Percentiles rank a stretch among this genome's conserved stretches.
phyloP scores from a whole-genome alignment of 2,329 filamentous ascomycete genomes.

The Monosporascus sp. region DNA sequence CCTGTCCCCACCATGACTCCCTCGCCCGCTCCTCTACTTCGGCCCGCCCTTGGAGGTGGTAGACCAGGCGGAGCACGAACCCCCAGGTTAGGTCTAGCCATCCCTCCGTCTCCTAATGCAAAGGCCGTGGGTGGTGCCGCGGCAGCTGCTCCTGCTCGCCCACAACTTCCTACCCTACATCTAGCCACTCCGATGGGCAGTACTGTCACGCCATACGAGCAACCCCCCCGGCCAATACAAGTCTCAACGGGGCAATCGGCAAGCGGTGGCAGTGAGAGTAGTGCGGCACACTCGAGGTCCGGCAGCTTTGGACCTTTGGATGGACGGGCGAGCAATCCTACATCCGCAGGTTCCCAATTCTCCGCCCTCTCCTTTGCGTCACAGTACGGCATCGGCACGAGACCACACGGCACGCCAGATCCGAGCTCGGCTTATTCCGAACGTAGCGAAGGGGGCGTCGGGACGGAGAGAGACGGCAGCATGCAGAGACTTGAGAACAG shows the following conservation, averaged over 20 bases:
- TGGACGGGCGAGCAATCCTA: slow-evolving; percentile 71
- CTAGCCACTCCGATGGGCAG: slow-evolving; percentile 86
- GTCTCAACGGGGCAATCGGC: slow-evolving; percentile 59
- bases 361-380: slow-evolving; percentile 77
- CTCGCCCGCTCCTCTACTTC: slow-evolving; percentile 72
- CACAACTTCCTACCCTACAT: slow-evolving; percentile 71
- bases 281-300: slow-evolving; percentile 71
- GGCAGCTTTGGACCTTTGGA: slow-evolving; percentile 78
- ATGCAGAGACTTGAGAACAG: slow-evolving; percentile 65
- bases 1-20: slow-evolving; percentile 56
- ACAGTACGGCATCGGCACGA: slow-evolving; percentile 61
- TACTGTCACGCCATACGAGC: slow-evolving; percentile 65
- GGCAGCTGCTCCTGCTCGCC: slow-evolving; percentile 40
- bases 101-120: slow-evolving; percentile 78
- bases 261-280: slow-evolving; percentile 74
- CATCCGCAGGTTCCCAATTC: slow-evolving; percentile 82
- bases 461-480: slow-evolving; percentile 80
- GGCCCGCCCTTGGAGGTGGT: slow-evolving; percentile 72
- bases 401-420: slow-evolving; percentile 67
- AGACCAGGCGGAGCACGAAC: slow-evolving; percentile 58
- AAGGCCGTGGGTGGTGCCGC: slow-evolving; percentile 63
- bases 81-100: slow-evolving; percentile 80
- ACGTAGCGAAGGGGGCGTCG: slow-evolving; percentile 64
- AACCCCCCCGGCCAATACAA: slow-evolving; percentile 45
- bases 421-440: slow-evolving; percentile 82